A percentile compares a stretch with the other conserved stretches of the same genome.
Evolutionary conservation across 352 stramenopile genomes (phyloP).

Genomic region (Pythium rhizo-oryzae): DNA sequence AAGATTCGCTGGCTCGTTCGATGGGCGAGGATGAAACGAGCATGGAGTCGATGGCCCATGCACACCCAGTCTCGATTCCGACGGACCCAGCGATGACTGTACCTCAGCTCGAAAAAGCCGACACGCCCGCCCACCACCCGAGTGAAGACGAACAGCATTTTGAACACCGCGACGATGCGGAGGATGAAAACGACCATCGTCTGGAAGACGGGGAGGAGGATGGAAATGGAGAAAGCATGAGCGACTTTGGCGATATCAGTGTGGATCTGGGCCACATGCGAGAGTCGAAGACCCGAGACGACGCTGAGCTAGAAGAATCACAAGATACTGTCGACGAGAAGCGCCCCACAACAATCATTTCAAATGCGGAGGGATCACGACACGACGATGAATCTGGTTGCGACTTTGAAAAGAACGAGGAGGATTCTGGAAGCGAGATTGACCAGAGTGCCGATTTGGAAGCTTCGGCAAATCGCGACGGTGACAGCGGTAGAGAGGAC

Average conservation of each 20-base stretch:
- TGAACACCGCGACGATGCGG: background rate
- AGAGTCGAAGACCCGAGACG: background rate
- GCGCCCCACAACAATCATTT: too few species aligned
- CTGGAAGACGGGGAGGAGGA: constrained; percentile 2
- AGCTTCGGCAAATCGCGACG: background rate
- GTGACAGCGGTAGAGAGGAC: background rate
- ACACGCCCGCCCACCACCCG: too few species aligned
- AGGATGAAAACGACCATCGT: background rate
- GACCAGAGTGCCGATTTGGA: background rate
- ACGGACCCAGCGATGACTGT: too few species aligned
- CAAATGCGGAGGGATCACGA: background rate
- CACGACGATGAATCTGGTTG: background rate
- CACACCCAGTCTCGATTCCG: too few species aligned
- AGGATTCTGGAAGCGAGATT: background rate
- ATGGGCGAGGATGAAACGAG: background rate
- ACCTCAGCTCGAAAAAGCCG: too few species aligned
- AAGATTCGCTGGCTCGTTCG: background rate
- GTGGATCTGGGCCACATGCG: background rate
- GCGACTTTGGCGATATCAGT: background rate
- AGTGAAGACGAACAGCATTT: background rate
- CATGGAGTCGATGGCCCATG: background rate
- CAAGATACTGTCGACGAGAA: background rate
- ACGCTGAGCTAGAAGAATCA: background rate
- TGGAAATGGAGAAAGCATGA: background rate
- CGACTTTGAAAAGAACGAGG: background rate